phyloP scores from a whole-genome alignment of 208 protist species.

The Wallacemonas sp. region DNA sequence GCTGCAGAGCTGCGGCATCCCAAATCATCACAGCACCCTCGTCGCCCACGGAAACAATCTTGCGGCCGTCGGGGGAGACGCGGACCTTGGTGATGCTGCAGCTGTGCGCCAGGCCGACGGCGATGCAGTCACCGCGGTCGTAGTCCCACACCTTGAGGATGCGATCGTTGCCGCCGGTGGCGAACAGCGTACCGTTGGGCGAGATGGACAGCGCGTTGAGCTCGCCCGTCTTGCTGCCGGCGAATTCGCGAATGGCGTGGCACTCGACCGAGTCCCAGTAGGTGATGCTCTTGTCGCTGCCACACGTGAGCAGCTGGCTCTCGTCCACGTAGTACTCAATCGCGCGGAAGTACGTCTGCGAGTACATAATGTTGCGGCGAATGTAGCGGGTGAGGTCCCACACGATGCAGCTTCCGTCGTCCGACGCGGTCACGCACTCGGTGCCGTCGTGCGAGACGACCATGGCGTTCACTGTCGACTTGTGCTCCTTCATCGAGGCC shows the following conservation, averaged over 20 bases:
- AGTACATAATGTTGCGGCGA: conserved; percentile 95
- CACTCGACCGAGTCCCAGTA: conserved; percentile 97
- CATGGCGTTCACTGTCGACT: conserved; percentile 90
- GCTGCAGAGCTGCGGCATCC: conserved; percentile 65
- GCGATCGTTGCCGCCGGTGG: conserved; percentile 90
- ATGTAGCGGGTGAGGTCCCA: conserved; percentile 94
- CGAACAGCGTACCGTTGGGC: conserved; percentile 88
- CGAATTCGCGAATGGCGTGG: conserved; percentile 92
- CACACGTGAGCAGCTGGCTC: conserved; percentile 94
- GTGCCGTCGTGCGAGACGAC: conserved; percentile 84
- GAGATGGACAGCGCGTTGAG: conserved; percentile 91
- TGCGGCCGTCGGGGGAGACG: conserved; percentile 87
- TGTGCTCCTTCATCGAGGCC: conserved; percentile 97
- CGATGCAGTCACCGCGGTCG: conserved; percentile 87
- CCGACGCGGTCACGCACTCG: conserved; percentile 93
- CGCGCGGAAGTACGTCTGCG: conserved; percentile 94
- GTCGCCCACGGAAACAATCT: conserved; percentile 92
- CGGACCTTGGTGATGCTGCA: conserved; percentile 92
- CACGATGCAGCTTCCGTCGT: conserved; percentile 96
- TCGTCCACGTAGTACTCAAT: conserved; percentile 92
- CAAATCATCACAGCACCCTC: conserved; percentile 95
- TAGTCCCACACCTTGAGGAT: conserved; percentile 96
- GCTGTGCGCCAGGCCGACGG: conserved; percentile 92
- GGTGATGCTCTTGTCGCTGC: conserved; percentile 93
- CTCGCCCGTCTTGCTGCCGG: conserved; percentile 90